phyloP scores from a whole-genome alignment of 768 basidiomycete species.

The Chalciporus chontae region DNA sequence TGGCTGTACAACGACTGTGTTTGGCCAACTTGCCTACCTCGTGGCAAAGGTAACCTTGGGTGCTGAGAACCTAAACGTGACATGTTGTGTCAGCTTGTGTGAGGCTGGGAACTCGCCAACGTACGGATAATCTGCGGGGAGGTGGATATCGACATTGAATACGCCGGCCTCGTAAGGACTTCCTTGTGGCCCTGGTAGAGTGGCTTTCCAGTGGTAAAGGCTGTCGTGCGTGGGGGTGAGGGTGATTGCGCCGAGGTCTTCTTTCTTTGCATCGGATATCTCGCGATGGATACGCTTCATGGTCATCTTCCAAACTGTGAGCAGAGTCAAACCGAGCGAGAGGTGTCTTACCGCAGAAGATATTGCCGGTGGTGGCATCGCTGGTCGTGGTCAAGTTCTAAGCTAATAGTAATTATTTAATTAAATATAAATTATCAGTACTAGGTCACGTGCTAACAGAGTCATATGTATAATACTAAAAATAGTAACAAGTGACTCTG shows the following conservation, averaged over 20 bases:
- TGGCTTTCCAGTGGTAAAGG: constrained; percentile 71
- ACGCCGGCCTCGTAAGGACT: constrained; percentile 80
- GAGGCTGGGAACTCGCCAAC: not conserved
- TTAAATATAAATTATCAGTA: too few species aligned
- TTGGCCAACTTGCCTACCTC: constrained; percentile 40
- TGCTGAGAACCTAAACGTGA: constrained; percentile 61
- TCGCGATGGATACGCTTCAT: constrained; percentile 83
- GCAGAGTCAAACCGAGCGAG: not conserved
- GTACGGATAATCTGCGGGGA: constrained; percentile 78
- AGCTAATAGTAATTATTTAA: too few species aligned
- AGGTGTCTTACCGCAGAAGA: constrained; percentile 19
- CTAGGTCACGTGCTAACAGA: constrained; percentile 14
- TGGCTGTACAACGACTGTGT: not conserved
- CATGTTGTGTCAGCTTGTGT: not conserved
- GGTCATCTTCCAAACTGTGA: constrained; percentile 45
- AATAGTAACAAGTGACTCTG: too few species aligned
- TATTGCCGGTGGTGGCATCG: not conserved
- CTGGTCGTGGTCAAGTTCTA: too few species aligned
- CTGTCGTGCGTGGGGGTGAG: constrained; percentile 64
- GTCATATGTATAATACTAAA: too few species aligned
- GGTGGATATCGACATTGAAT: constrained; percentile 62
- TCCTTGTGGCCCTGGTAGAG: constrained; percentile 79
- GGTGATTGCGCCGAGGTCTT: constrained; percentile 72
- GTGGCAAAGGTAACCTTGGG: constrained; percentile 76
- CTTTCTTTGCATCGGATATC: constrained; percentile 75